A percentile compares a stretch with the other conserved stretches of the same genome.
Conservation (phyloP, 768 basidiomycete species). For the Boletus pseudopeckii region DNA sequence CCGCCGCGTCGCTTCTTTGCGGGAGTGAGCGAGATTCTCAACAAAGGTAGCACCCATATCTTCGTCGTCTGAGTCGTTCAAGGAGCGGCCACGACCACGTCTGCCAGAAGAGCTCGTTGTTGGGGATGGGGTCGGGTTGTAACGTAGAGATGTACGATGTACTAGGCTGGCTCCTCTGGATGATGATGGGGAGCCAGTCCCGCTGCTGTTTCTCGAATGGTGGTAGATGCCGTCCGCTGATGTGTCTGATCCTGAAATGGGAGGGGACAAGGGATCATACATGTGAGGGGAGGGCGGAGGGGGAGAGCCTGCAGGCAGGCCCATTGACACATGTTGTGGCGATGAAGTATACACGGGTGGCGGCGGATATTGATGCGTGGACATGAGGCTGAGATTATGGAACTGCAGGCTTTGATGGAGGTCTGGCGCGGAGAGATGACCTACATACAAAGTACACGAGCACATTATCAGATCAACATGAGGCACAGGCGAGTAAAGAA, state of each 20-base stretch:
- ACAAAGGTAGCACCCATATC: conserved; percentile 65
- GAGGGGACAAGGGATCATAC: conserved; percentile 83
- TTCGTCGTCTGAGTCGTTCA: conserved; percentile 76
- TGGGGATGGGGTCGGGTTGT: conserved; percentile 81
- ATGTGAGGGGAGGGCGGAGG: conserved; percentile 75
- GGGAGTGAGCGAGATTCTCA: conserved; percentile 69
- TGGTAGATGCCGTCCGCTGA: conserved; percentile 81
- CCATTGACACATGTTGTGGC: conserved; percentile 69
- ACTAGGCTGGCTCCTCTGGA: conserved; percentile 75
- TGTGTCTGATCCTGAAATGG: conserved; percentile 86
- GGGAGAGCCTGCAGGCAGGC: conserved; percentile 61
- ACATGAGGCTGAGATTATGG: conserved; percentile 62
- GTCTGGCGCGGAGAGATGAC: conserved; percentile 62
- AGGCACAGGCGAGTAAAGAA: conserved; percentile 42
- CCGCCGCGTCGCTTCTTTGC: conserved; percentile 80
- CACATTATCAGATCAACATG: conserved; percentile 67
- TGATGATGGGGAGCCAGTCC: conserved; percentile 72
- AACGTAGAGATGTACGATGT: conserved; percentile 65
- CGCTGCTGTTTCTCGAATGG: conserved; percentile 68
- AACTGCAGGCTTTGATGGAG: conserved; percentile 64
- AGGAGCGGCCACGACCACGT: conserved; percentile 61
- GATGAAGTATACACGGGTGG: conserved; percentile 55
- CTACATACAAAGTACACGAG: conserved; percentile 52
- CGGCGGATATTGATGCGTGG: conserved; percentile 60
- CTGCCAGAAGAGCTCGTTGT: conserved; percentile 66